Conservation (phyloP, 129 eudicot species). For the Lactuca sativa region DNA sequence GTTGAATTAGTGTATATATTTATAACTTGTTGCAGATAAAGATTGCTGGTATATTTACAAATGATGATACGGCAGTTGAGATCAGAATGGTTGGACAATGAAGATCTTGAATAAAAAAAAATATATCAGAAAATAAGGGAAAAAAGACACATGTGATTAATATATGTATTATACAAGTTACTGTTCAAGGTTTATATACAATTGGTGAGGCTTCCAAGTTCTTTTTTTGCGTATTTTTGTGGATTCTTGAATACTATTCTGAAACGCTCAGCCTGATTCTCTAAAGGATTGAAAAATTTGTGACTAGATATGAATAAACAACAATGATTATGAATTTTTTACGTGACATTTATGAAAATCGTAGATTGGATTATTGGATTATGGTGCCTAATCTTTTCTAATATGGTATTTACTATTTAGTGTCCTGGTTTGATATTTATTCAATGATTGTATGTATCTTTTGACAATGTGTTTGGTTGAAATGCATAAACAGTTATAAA, state of each 20-base stretch:
- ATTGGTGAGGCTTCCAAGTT: slow-evolving; percentile 21
- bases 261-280: slow-evolving; percentile 22
- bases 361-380: neutral
- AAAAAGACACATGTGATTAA: slow-evolving; percentile 13
- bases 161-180: slow-evolving; percentile 33
- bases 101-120: slow-evolving; percentile 18
- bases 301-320: slow-evolving; percentile 23
- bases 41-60: slow-evolving; percentile 29
- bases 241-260: slow-evolving; percentile 25
- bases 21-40: slow-evolving; percentile 31
- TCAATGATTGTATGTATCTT: neutral
- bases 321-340: slow-evolving; percentile 18
- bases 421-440: neutral
- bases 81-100: slow-evolving; percentile 24
- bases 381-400: too few relatives aligned
- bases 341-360: neutral
- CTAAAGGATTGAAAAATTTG: slow-evolving; percentile 23
- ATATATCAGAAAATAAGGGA: slow-evolving; percentile 15
- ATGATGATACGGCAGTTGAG: slow-evolving; percentile 28
- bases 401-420: too few relatives aligned
- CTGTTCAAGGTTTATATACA: slow-evolving; percentile 25
- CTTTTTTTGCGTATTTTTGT: slow-evolving; percentile 23
- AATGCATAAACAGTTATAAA: neutral
- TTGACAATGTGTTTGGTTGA: neutral
- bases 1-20: slow-evolving; percentile 3